Evolutionary conservation across 2,329 filamentous ascomycete species (phyloP).

Genomic region (Sporothrix globosa): DNA sequence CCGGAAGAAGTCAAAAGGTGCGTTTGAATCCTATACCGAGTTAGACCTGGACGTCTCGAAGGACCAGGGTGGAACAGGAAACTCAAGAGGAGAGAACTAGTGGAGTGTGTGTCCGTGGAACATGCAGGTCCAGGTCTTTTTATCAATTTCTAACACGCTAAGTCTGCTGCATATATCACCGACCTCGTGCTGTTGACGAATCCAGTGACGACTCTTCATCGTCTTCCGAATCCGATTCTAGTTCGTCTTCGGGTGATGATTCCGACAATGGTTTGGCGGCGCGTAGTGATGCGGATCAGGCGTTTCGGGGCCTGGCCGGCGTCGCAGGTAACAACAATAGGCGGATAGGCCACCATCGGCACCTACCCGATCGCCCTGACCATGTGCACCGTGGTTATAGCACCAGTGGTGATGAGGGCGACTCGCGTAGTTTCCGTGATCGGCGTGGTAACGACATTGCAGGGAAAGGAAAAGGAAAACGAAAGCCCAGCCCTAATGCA

Average conservation of each 20-base stretch:
- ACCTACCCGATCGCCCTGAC: conserved; percentile 44
- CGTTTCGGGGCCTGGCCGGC: conserved; percentile 37
- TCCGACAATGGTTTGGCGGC: conserved; percentile 38
- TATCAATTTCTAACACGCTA: conserved; percentile 3
- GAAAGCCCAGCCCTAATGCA: conserved; percentile 72
- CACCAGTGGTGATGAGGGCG: conserved; percentile 43
- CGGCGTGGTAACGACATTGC: neutral
- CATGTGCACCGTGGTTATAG: conserved; percentile 45
- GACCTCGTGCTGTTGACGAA: conserved; percentile 77
- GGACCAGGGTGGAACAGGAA: neutral
- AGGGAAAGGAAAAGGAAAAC: conserved; percentile 35
- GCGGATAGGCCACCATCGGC: conserved; percentile 38
- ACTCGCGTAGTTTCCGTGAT: conserved; percentile 38
- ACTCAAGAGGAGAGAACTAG: neutral
- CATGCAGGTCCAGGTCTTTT: neutral
- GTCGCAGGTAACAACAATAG: conserved; percentile 37
- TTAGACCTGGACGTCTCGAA: neutral
- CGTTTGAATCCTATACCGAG: conserved; percentile 32
- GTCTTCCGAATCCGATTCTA: conserved; percentile 57
- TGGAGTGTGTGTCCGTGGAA: neutral
- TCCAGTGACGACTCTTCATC: conserved; percentile 68
- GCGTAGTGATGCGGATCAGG: conserved; percentile 35
- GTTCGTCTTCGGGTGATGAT: conserved; percentile 51
- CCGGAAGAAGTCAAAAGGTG: conserved; percentile 92
- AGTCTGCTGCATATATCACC: conserved; percentile 99